Evolutionary conservation across 2,329 filamentous ascomycete species (phyloP).

Genomic region (Ophiocordyceps camponoti-leonardi): DNA sequence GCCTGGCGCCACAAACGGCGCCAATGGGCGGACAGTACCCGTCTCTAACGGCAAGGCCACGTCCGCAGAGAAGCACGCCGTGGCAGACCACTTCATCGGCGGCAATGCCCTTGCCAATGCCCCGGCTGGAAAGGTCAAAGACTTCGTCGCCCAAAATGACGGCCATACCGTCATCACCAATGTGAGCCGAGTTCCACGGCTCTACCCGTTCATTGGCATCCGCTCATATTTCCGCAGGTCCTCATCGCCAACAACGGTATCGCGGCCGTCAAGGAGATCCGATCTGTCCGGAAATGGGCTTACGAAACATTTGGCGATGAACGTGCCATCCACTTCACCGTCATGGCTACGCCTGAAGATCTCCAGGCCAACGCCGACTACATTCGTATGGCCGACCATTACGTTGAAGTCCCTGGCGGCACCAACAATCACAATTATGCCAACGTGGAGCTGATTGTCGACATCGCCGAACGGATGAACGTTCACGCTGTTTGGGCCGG

Average conservation of each 20-base stretch:
- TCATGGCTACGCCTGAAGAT: conserved; percentile 99
- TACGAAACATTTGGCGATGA: conserved; percentile 99
- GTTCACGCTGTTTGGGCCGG: conserved; percentile 98
- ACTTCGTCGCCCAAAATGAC: conserved; percentile 78
- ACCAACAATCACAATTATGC: conserved; percentile 99
- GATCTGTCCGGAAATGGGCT: conserved; percentile 98
- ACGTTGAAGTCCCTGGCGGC: conserved; percentile 94
- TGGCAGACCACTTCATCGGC: conserved; percentile 91
- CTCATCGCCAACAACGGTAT: conserved; percentile 99
- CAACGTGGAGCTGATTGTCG: conserved; percentile 97
- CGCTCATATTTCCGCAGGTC: conserved; percentile 38
- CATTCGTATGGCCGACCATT: conserved; percentile 98
- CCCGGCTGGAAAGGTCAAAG: conserved; percentile 74
- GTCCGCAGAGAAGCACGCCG: conserved; percentile 64
- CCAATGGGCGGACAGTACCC: conserved; percentile 31
- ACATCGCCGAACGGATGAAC: conserved; percentile 95
- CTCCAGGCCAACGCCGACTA: conserved; percentile 95
- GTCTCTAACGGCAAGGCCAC: conserved; percentile 41
- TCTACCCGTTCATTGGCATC: not conserved
- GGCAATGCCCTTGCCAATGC: conserved; percentile 78
- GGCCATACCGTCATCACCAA: conserved; percentile 98
- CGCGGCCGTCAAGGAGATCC: conserved; percentile 96
- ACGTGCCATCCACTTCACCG: conserved; percentile 94
- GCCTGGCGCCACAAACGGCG: conserved; percentile 14
- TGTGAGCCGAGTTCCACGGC: conserved; percentile 34